phyloP scores from a whole-genome alignment of 305 asterid species.

The Fraxinus velutina region DNA sequence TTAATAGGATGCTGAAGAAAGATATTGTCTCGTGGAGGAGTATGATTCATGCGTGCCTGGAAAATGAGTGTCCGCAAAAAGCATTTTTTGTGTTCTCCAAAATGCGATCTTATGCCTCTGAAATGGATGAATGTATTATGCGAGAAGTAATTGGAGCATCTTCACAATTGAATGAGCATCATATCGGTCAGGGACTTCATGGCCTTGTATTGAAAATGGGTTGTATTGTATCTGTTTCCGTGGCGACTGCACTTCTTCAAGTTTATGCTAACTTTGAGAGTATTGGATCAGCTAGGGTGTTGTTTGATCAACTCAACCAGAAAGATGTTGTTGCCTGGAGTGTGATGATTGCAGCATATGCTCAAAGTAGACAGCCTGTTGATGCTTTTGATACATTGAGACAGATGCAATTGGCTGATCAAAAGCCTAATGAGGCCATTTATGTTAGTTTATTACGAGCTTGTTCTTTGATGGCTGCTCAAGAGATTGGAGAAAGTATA shows the following conservation, averaged over 20 bases:
- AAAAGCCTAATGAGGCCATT: conserved; percentile 67
- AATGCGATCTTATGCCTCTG: conserved; percentile 38
- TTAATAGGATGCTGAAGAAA: conserved; percentile 41
- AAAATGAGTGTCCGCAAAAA: conserved; percentile 37
- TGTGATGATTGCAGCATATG: conserved; percentile 60
- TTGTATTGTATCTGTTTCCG: conserved; percentile 31
- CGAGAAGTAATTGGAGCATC: conserved; percentile 48
- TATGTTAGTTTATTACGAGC: conserved; percentile 59
- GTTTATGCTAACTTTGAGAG: conserved; percentile 52
- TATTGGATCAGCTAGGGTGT: conserved; percentile 45
- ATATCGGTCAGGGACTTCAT: conserved; percentile 46
- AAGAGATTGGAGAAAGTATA: conserved; percentile 53
- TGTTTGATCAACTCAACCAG: conserved; percentile 46
- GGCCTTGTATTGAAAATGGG: conserved; percentile 55
- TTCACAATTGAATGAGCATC: conserved; percentile 37
- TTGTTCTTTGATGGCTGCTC: conserved; percentile 40
- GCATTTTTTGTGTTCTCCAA: conserved; percentile 44
- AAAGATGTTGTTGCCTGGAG: conserved; percentile 81
- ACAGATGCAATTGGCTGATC: conserved; percentile 51
- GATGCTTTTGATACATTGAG: conserved; percentile 45
- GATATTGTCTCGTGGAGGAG: conserved; percentile 84
- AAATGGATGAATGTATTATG: conserved; percentile 49
- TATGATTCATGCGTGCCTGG: conserved; percentile 48
- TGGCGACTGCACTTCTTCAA: conserved; percentile 65
- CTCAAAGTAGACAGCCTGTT: conserved; percentile 43